These are phyloP conservation scores for Fusarium scirpi DNA, from an alignment of 2,329 filamentous ascomycete genomes.

Conservation along the genomic window DNA sequence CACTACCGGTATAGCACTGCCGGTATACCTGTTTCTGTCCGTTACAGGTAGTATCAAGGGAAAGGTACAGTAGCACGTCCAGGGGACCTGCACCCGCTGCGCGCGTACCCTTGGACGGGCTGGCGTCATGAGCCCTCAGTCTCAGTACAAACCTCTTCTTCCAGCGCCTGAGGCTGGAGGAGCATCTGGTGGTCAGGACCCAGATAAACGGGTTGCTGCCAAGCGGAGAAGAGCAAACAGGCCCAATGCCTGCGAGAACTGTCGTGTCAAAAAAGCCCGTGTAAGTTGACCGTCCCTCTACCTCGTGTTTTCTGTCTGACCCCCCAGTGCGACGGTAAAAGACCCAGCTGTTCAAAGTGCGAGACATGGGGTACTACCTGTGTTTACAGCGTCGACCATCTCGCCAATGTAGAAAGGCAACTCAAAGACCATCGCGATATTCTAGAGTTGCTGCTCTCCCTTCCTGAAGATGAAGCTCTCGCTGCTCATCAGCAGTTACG, in stretches of 20 bases:
- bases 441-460: slow-evolving; percentile 19
- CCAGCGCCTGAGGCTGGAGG: slow-evolving; percentile 11
- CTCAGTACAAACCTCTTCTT: slow-evolving; percentile 14
- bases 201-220: slow-evolving; percentile 9
- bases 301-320: slow-evolving; percentile 6
- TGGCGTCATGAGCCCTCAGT: slow-evolving; percentile 9
- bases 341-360: slow-evolving; percentile 27
- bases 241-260: slow-evolving; percentile 32
- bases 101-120: slow-evolving; percentile 4
- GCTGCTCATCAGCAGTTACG: slow-evolving; percentile 12
- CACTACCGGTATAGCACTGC: background rate
- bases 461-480: slow-evolving; percentile 17
- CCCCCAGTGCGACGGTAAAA: slow-evolving; percentile 31
- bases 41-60: too few species aligned
- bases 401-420: slow-evolving; percentile 25
- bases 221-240: slow-evolving; percentile 27
- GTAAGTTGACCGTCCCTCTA: slow-evolving; percentile 13
- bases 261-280: slow-evolving; percentile 32
- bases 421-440: slow-evolving; percentile 30
- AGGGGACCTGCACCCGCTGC: background rate
- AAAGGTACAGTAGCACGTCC: background rate
- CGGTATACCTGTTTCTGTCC: background rate
- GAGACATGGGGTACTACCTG: slow-evolving; percentile 22
- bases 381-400: slow-evolving; percentile 24
- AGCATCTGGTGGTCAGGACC: slow-evolving; percentile 6